Percentiles rank a stretch among this genome's conserved stretches.
These are phyloP conservation scores for Hymenoscyphus scutula DNA, from an alignment of 2,329 filamentous ascomycete species.

Conservation along the genomic window DNA sequence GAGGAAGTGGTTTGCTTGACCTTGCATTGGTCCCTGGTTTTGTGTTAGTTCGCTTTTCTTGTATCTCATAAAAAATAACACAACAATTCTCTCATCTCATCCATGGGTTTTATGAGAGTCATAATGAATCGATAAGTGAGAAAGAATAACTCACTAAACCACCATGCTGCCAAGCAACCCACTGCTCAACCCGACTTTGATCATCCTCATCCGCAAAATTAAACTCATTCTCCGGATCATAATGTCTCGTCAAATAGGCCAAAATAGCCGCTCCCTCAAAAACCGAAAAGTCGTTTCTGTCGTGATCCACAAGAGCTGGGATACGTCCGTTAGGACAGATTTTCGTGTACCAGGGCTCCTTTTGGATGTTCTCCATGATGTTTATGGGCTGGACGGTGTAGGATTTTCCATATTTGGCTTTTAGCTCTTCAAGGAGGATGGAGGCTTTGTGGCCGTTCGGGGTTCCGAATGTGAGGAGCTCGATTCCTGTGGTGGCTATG, in stretches of 20 bases:
- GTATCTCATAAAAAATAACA: no score
- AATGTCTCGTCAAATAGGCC: constrained; percentile 69
- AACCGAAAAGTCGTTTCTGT: constrained; percentile 58
- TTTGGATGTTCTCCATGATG: constrained; percentile 62
- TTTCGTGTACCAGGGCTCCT: constrained; percentile 64
- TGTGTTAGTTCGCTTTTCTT: background rate
- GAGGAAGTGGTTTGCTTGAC: constrained; percentile 72
- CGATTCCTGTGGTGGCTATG: constrained; percentile 61
- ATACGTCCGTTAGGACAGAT: constrained; percentile 64
- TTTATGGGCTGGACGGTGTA: constrained; percentile 60
- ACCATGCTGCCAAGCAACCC: constrained; percentile 60
- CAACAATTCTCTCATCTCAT: no score
- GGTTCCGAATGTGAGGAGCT: constrained; percentile 59
- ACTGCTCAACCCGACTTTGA: constrained; percentile 50
- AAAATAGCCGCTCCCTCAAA: constrained; percentile 77
- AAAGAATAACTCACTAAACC: constrained; percentile 22
- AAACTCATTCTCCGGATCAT: constrained; percentile 67
- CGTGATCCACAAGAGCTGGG: constrained; percentile 64
- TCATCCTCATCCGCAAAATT: constrained; percentile 55
- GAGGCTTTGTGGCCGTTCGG: constrained; percentile 57
- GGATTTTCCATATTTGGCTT: constrained; percentile 59
- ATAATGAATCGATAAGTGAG: background rate
- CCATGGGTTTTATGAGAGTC: no score
- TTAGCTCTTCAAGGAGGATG: constrained; percentile 64
- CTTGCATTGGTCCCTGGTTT: constrained; percentile 69